Evolutionary conservation across 2,329 filamentous ascomycete species (phyloP), one percentile per base, ranked within the genome.

Genomic region (Ophiostoma piceae): DNA sequence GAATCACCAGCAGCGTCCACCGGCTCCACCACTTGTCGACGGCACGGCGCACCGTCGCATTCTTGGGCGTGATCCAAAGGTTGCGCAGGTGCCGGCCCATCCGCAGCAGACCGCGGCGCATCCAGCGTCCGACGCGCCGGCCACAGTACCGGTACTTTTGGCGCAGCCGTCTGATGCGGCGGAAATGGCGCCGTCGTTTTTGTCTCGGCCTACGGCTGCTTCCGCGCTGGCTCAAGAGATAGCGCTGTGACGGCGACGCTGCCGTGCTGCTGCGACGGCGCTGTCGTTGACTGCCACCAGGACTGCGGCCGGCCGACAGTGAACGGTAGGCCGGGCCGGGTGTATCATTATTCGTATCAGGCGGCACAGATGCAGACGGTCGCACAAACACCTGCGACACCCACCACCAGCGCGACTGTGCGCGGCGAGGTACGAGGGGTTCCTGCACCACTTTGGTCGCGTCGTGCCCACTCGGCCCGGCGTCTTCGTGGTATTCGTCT

Each of bases 21-120:
- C 88, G 82, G 73, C 80, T 84, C 84, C 86, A 90, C 88, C 88
- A 90, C 71, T 80, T 82, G 73, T 86, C 84, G 32, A 89, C 84
- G 26, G 87, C 82, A 71, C 81, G 82, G 75, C 81, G 85, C 35
- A 90, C 87, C 3, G 84, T 84, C 39, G 79, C 77, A 74, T 88
- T 85, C 76, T 83, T 83, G 62, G 88, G 88, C 72, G 84, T 83
- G 68, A 90, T 80, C 84, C 87, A 88, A 3, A 88, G 79, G 75
- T 89, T 83, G 71, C 82, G 77, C 66, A 84, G 74, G 69, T 75
- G 77, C 41, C 78, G 77, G 68, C 75, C 75, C 22, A 72, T 68
- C 68, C 77, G 76, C 73, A 78, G 76, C 74, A 43, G 37, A 3
- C 22, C n/a, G 37, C 66, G 65, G 12, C 68, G 69, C 41, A 71